Base-by-base conservation (phyloP, 1,139 yeast genomes). In the Candida glucosophila region DNA sequence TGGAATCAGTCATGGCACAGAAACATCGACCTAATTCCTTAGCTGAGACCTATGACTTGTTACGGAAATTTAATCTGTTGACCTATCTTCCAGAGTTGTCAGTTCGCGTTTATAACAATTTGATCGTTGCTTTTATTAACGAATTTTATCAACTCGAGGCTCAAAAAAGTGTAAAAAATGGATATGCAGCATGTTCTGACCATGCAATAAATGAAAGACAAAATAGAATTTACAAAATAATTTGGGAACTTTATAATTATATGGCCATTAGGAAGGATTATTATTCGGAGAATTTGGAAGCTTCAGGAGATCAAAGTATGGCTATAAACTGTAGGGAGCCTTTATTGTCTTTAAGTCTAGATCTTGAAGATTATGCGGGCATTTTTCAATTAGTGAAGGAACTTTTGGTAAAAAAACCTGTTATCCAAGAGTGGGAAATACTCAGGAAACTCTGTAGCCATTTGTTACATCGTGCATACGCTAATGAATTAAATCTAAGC, bases 321-420 rank as follows among this genome's bases (percentile, higher is more conserved):
- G 20, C 7, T 12, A 23, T 6, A 9, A 41, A 41, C 18, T 47
- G 58, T 25, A 55, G 62, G 24, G 64, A 58, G 27, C 30, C 38
- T 15, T 36, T 62, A 10, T 41, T 64, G 14, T 41, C 59, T 0
- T 37, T 56, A 12, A 42, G 57, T 21, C 46, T 64, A 15, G 58
- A 53, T 26, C 33, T 49, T 20, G 57, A 59, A 6, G 68, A 64
- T 32, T 58, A 52, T 29, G 54, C 56, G 26, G 45, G 45, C 11
- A 45, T 56, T 9, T 61, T 54, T 29, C 64, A 61, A 32, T 30
- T 64, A 12, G 43, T 63, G 13, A 64, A 63, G 33, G 61, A 61
- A 25, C 33, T 62, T 2, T 34, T 62, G 17, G 29, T 61, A 16
- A 58, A 53, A 28, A 45, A 54, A 22, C 61, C 58, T 30, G 35